Conservation (phyloP, 139 green algal species). For the Coccomyxa sp. region DNA sequence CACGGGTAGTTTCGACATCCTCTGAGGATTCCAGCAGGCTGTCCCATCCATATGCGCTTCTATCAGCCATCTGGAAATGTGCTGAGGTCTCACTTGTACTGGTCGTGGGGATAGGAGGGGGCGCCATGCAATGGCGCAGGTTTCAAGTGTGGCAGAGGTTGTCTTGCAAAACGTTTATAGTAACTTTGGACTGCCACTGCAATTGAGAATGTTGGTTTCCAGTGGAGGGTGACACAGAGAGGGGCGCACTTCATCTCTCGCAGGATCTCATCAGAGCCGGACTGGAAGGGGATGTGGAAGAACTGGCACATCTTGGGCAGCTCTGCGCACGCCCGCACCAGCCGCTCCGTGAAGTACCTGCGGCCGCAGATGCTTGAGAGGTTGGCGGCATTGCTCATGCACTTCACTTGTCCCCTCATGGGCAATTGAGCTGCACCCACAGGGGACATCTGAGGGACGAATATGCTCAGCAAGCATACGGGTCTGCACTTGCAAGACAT, state of each 20-base stretch:
- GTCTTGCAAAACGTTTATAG: background rate
- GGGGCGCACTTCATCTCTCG: constrained; percentile 68
- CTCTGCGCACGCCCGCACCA: constrained; percentile 86
- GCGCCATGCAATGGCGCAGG: too few species aligned
- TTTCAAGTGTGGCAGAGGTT: background rate
- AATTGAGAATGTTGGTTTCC: background rate
- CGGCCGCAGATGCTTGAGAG: too few species aligned
- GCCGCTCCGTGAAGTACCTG: constrained; percentile 75
- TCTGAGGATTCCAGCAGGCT: background rate
- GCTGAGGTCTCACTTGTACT: too few species aligned
- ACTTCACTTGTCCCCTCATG: background rate
- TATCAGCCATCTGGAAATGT: background rate
- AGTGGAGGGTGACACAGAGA: too few species aligned
- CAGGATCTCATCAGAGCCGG: constrained; percentile 90
- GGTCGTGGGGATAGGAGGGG: too few species aligned
- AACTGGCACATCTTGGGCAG: constrained; percentile 97
- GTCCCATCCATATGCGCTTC: background rate
- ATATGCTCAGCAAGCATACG: background rate
- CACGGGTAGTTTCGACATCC: too few species aligned
- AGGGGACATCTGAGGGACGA: background rate
- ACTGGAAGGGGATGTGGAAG: constrained; percentile 98
- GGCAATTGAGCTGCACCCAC: background rate
- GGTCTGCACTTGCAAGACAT: background rate
- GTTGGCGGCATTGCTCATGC: too few species aligned
- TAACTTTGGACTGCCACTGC: too few species aligned